Percentiles rank a stretch among this genome's conserved stretches.
Evolutionary conservation across 208 protist species (phyloP).

Genomic region (Trypanosoma platydactyli): DNA sequence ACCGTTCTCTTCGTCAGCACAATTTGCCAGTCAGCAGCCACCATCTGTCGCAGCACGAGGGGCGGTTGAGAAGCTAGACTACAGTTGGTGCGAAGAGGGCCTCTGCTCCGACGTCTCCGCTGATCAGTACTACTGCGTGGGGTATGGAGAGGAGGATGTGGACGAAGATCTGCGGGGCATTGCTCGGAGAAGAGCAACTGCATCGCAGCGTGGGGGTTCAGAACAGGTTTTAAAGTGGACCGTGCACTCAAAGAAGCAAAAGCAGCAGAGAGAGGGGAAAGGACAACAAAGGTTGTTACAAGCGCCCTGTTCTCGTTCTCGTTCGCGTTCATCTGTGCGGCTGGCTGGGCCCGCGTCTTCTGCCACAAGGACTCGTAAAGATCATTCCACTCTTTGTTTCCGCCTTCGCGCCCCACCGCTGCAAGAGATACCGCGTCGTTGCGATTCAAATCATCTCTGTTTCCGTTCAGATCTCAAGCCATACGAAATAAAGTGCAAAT

Average conservation of each 20-base stretch:
- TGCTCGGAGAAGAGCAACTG: neutral
- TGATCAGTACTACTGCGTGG: slow-evolving; percentile 25
- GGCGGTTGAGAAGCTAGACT: neutral
- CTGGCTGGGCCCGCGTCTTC: neutral
- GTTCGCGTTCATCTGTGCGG: neutral
- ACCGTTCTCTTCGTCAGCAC: neutral
- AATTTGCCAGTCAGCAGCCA: neutral
- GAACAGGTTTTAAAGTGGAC: neutral
- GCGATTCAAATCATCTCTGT: slow-evolving; percentile 5
- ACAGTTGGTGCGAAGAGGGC: neutral
- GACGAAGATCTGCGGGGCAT: neutral
- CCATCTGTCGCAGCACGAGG: neutral
- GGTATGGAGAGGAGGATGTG: slow-evolving; percentile 12
- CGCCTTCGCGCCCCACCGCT: slow-evolving; percentile 13
- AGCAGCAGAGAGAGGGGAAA: neutral
- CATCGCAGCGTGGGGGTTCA: neutral
- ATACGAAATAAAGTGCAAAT: neutral
- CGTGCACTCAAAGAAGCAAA: neutral
- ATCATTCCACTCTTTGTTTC: slow-evolving; percentile 10
- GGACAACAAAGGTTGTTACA: neutral
- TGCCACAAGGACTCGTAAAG: neutral
- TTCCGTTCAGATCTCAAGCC: neutral
- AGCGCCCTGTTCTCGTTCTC: neutral
- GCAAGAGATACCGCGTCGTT: neutral
- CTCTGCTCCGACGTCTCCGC: slow-evolving; percentile 18